phyloP scores from a whole-genome alignment of 2,329 filamentous ascomycete genomes.

The Calonectria pauciramosa region DNA sequence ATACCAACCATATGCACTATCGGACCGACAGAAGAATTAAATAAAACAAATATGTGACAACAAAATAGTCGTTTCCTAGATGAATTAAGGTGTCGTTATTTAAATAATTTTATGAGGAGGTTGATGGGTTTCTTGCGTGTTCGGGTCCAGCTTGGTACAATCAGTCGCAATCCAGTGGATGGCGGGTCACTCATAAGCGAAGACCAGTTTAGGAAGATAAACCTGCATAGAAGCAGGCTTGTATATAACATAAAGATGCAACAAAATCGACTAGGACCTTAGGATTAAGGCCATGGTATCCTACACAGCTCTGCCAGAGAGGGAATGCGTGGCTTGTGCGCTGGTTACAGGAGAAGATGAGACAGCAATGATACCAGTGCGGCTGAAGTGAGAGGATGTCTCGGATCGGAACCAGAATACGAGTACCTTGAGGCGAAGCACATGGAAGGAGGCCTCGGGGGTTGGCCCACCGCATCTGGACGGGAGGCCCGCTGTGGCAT shows the following conservation, averaged over 20 bases:
- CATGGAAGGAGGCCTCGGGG: background rate
- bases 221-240: background rate
- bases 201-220: background rate
- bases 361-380: background rate
- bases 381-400: background rate
- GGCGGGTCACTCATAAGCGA: background rate
- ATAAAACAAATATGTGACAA: background rate
- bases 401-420: background rate
- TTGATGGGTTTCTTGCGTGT: background rate
- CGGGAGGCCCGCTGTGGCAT: background rate
- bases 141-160: background rate
- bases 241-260: background rate
- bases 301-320: background rate
- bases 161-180: background rate
- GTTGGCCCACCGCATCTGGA: background rate
- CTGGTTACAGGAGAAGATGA: background rate
- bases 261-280: background rate
- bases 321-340: background rate
- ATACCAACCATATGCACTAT: too few species aligned
- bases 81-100: too few species aligned
- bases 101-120: background rate
- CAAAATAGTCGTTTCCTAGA: background rate
- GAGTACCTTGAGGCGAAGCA: background rate
- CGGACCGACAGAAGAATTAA: background rate
- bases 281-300: background rate